A percentile compares a stretch with the other conserved stretches of the same genome.
These are phyloP conservation scores for Leishmania braziliensis DNA, from an alignment of 208 protist genomes.

Conservation along the genomic window DNA sequence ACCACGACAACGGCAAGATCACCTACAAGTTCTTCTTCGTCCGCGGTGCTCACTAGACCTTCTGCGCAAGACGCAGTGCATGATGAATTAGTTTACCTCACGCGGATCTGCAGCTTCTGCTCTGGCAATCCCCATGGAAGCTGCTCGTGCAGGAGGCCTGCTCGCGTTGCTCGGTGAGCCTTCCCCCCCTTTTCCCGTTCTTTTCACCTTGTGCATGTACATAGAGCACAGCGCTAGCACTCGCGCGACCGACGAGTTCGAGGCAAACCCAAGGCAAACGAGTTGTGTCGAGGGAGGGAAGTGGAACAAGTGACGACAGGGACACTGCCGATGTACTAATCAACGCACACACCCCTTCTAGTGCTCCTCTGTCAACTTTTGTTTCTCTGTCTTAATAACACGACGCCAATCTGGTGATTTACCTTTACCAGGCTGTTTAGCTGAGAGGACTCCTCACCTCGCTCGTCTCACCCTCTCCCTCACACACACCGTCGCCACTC, in stretches of 20 bases:
- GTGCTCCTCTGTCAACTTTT: neutral
- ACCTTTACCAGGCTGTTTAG: neutral
- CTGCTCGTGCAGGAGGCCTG: neutral
- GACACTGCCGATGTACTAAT: neutral
- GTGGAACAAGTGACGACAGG: neutral
- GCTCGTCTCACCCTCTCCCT: neutral
- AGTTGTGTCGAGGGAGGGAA: neutral
- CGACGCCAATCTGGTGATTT: neutral
- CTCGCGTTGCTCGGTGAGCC: neutral
- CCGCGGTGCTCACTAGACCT: constrained; percentile 38
- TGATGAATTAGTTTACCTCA: neutral
- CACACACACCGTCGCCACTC: neutral
- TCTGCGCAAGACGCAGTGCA: neutral
- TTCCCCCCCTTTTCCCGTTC: neutral
- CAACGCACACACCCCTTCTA: neutral
- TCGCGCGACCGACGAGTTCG: neutral
- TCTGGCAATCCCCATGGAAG: neutral
- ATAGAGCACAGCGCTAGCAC: neutral
- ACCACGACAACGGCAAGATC: constrained; percentile 76
- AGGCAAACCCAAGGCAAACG: neutral
- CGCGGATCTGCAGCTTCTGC: neutral
- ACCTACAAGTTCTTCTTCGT: constrained; percentile 93
- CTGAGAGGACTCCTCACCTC: neutral
- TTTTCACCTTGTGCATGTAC: constrained; percentile 9
- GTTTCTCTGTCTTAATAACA: neutral